These are phyloP conservation scores for Poteriospumella lacustris DNA, from an alignment of 108 stramenopile genomes.

Conservation along the genomic window DNA sequence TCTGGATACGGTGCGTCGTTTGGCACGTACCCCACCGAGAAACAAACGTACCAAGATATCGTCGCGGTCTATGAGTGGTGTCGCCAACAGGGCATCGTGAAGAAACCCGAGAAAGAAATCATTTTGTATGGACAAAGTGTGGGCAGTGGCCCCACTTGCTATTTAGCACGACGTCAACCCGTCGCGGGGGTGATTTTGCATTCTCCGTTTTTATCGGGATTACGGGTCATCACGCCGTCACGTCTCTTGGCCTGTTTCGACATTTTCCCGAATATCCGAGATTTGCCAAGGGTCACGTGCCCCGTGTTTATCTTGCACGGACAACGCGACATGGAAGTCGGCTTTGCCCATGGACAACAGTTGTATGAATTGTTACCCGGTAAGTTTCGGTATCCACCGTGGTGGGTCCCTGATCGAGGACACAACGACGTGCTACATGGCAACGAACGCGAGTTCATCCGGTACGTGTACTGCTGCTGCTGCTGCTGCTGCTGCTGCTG, in stretches of 20 bases:
- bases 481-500: too few relatives aligned
- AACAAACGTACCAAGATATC: slow-evolving; percentile 73
- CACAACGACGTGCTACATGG: slow-evolving; percentile 82
- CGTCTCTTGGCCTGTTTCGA: slow-evolving; percentile 65
- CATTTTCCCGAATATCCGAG: slow-evolving; percentile 78
- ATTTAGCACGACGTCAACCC: slow-evolving; percentile 57
- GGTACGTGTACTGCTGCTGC: not conserved
- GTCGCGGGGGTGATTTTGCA: slow-evolving; percentile 73
- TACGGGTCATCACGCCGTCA: slow-evolving; percentile 68
- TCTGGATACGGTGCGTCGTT: slow-evolving; percentile 73
- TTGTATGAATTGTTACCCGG: slow-evolving; percentile 66
- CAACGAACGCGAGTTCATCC: not conserved
- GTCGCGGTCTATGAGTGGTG: slow-evolving; percentile 68
- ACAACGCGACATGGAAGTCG: slow-evolving; percentile 69
- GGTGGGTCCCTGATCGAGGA: slow-evolving; percentile 76
- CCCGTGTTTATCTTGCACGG: slow-evolving; percentile 80
- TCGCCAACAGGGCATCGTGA: slow-evolving; percentile 33
- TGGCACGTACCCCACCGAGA: slow-evolving; percentile 65
- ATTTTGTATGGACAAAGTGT: slow-evolving; percentile 82
- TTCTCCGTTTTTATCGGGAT: slow-evolving; percentile 73
- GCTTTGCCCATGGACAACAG: slow-evolving; percentile 63
- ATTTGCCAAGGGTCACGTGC: slow-evolving; percentile 66
- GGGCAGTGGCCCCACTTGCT: slow-evolving; percentile 74
- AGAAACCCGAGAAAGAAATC: slow-evolving; percentile 34
- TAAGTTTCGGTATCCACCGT: slow-evolving; percentile 64